phyloP scores from a whole-genome alignment of 345 rosid genomes.

The Psidium guajava region DNA sequence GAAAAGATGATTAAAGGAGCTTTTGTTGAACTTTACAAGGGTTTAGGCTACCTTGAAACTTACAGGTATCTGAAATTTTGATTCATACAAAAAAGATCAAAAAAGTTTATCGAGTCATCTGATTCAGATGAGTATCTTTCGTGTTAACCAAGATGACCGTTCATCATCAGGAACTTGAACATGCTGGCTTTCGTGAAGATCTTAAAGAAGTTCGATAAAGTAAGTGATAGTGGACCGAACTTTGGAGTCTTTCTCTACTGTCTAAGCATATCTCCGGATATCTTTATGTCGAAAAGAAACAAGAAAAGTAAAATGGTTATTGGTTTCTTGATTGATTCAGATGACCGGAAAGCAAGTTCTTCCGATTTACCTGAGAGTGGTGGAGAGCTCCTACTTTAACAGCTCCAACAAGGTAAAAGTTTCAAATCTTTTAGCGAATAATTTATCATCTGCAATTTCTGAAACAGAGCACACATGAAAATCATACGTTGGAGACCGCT shows the following conservation, averaged over 20 bases:
- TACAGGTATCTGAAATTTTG: constrained; percentile 32
- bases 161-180: constrained; percentile 68
- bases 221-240: constrained; percentile 6
- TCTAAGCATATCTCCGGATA: not conserved
- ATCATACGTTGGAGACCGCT: not conserved
- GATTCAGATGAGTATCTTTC: not conserved
- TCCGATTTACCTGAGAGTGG: constrained; percentile 83
- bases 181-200: constrained; percentile 93
- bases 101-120: not conserved
- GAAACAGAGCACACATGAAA: not conserved
- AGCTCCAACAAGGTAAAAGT: constrained; percentile 79
- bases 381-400: constrained; percentile 91
- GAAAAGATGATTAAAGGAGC: constrained; percentile 94
- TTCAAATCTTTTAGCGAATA: not conserved
- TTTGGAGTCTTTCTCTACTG: not conserved
- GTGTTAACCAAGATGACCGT: not conserved
- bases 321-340: constrained; percentile 14
- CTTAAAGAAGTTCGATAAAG: constrained; percentile 92
- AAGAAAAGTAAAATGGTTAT: not conserved
- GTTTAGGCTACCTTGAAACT: constrained; percentile 76
- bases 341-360: constrained; percentile 83
- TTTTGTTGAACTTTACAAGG: constrained; percentile 77
- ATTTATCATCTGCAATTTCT: not conserved
- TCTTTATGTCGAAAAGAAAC: not conserved
- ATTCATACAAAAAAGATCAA: not conserved